Base-by-base conservation (phyloP, 2,329 filamentous ascomycete genomes). In the Trichoderma pleuroti region DNA sequence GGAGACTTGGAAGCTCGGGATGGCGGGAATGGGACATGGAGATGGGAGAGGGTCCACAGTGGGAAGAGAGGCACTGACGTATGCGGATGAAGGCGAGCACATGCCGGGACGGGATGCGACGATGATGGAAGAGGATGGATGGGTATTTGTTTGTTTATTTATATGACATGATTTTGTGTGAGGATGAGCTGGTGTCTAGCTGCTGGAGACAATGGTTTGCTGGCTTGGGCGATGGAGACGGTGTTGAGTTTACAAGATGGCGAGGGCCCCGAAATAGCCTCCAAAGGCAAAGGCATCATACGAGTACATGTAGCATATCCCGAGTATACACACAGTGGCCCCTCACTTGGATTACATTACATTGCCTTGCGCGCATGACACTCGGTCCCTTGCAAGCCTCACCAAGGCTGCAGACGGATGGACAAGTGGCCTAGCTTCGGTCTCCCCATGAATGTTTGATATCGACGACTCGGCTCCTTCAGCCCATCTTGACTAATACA, bases 1-100 rank as follows among this genome's bases (percentile, higher is more conserved):
- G 59, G 59, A 61, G 59, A 61, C 34, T 0, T n/a, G 62, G 62
- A 65, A 65, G 62, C 62, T 56, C 63, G 63, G 63, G 63, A 66
- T 28, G 30, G 46, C 63, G 63, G 63, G 63, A 66, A 39, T 26
- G n/a, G 49, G 26, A 28, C 39, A 30, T 52, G n/a, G 49, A 52
- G 34, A 39, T n/a, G n/a, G 42, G 39, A 28, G 42, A 49, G 62
- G 21, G 10, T 66, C 63, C 63, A 66, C 63, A 61, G 49, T 39
- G 63, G 63, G 32, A 56, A n/a, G 62, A 36, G 62, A n/a, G 62
- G 36, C 26, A 60, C 57, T 39, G 57, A 60, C 57, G 57, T 60
- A 36, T 32, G 26, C n/a, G n/a, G n/a, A n/a, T 28, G 26, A 28
- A 57, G 30, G 18, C 32, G 21, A 61, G 57, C 57, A 36, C 57